phyloP scores from a whole-genome alignment of 768 basidiomycete genomes.

The Kondoa malvinella region DNA sequence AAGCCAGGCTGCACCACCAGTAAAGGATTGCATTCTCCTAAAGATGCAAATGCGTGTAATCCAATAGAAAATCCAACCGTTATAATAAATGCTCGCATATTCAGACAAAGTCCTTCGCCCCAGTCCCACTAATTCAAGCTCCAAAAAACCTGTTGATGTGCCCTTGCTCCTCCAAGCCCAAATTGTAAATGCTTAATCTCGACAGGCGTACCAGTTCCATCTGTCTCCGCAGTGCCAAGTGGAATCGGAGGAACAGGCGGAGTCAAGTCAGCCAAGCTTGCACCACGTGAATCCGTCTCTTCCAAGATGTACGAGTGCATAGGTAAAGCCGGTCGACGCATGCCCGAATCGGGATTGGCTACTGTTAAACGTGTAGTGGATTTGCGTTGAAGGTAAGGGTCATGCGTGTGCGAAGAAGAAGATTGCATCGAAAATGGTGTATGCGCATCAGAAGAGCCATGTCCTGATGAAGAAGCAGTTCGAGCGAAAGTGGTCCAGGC shows the following conservation, averaged over 20 bases:
- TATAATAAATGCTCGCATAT: too few relatives aligned
- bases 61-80: too few relatives aligned
- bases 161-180: background rate
- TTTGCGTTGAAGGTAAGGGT: background rate
- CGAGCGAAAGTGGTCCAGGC: background rate
- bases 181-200: background rate
- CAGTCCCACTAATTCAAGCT: background rate
- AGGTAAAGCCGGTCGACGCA: background rate
- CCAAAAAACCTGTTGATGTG: background rate
- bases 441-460: too few relatives aligned
- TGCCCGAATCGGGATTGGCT: background rate
- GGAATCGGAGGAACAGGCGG: background rate
- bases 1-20: too few relatives aligned
- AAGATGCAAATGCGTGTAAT: too few relatives aligned
- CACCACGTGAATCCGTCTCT: background rate
- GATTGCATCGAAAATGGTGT: background rate
- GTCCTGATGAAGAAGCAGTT: background rate
- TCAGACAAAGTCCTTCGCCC: too few relatives aligned
- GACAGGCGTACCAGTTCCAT: background rate
- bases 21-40: too few relatives aligned
- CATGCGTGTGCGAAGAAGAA: background rate
- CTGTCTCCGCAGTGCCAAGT: background rate
- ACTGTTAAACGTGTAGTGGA: background rate
- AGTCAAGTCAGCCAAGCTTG: background rate
- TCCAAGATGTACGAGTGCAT: background rate